These are phyloP conservation scores for Myxozyma lipomycoides DNA, from an alignment of 805 yeast species.

Conservation along the genomic window DNA sequence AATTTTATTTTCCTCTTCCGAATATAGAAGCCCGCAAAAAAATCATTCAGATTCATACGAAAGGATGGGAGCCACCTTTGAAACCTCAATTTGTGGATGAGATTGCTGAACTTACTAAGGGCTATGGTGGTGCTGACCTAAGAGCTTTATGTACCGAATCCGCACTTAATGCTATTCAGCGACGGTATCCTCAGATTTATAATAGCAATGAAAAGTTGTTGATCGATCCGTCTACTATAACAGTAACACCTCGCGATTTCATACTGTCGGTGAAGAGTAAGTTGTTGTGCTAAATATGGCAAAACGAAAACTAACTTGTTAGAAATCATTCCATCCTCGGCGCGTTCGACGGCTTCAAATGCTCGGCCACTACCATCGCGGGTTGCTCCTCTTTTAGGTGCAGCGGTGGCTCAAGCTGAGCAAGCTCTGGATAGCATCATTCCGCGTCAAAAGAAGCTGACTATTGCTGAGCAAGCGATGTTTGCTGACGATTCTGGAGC, in stretches of 20 bases:
- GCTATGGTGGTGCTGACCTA: conserved; percentile 97
- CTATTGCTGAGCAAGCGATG: conserved; percentile 65
- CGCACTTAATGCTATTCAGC: conserved; percentile 84
- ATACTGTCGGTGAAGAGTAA: conserved; percentile 68
- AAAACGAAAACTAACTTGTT: too few species aligned
- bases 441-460: conserved; percentile 53
- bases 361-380: conserved; percentile 77
- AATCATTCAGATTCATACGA: conserved; percentile 80
- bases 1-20: conserved; percentile 93
- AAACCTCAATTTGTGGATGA: conserved; percentile 54
- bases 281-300: too few species aligned
- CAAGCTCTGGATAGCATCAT: conserved; percentile 52
- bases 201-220: conserved; percentile 63
- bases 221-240: conserved; percentile 67
- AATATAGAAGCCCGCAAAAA: conserved; percentile 72
- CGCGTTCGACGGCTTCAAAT: conserved; percentile 70
- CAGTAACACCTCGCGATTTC: conserved; percentile 77
- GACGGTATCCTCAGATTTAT: conserved; percentile 91
- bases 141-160: conserved; percentile 94
- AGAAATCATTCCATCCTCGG: conserved; percentile 83
- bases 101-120: conserved; percentile 79
- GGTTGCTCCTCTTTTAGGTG: conserved; percentile 59
- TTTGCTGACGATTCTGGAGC: conserved; percentile 54
- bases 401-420: conserved; percentile 47
- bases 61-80: conserved; percentile 79